A percentile compares a stretch with the other conserved stretches of the same genome.
phyloP scores from a whole-genome alignment of 2,329 filamentous ascomycete genomes.

The Dothistroma septosporum region DNA sequence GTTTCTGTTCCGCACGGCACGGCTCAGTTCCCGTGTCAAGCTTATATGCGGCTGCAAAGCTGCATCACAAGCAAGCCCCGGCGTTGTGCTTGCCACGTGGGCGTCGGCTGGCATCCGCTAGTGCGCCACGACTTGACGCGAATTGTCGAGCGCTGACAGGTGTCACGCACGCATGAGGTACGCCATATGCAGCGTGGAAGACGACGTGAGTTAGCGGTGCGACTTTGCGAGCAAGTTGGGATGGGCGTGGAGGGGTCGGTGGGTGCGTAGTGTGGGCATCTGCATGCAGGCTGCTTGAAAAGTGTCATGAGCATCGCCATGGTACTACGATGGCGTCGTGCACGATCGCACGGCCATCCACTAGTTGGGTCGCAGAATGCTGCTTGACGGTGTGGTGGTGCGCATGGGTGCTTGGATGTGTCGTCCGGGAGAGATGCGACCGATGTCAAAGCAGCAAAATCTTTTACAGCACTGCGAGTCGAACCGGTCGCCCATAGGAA shows the following conservation, averaged over 20 bases:
- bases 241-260: background rate
- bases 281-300: background rate
- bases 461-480: too few relatives aligned
- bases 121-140: background rate
- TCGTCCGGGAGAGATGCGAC: too few relatives aligned
- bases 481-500: too few relatives aligned
- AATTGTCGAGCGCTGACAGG: background rate
- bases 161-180: background rate
- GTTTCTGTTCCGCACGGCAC: background rate
- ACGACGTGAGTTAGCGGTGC: background rate
- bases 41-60: background rate
- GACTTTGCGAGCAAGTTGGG: background rate
- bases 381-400: background rate
- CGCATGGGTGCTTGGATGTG: background rate
- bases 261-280: background rate
- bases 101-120: background rate
- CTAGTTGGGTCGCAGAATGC: background rate
- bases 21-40: background rate
- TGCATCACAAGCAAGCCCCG: background rate
- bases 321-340: background rate
- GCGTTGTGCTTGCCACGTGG: background rate
- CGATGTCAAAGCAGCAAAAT: too few relatives aligned
- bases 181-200: constrained; percentile 2
- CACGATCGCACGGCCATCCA: constrained; percentile 3
- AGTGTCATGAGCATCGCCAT: background rate